Conservation (phyloP, 352 stramenopile genomes). For the Globisporangium lucens region DNA sequence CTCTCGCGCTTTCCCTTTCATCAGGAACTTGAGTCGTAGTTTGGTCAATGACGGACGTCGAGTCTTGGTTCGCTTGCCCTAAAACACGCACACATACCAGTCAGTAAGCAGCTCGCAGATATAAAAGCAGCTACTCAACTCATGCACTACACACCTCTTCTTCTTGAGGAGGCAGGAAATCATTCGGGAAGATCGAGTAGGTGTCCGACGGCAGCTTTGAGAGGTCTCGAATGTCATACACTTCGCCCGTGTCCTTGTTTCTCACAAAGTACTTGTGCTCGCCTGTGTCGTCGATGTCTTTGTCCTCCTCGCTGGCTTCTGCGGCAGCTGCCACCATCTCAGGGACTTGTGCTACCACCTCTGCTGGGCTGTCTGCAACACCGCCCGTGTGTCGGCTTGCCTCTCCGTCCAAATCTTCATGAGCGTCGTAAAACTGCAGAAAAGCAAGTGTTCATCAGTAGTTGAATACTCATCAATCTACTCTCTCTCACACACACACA, state of each 20-base stretch:
- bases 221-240: conserved; percentile 74
- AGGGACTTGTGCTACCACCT: conserved; percentile 13
- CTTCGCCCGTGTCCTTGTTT: conserved; percentile 81
- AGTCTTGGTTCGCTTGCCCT: conserved; percentile 48
- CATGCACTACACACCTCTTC: conserved; percentile 20
- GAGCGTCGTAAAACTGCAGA: conserved; percentile 67
- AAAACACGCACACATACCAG: background rate
- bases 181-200: conserved; percentile 74
- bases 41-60: conserved; percentile 62
- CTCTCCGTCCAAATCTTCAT: conserved; percentile 49
- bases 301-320: conserved; percentile 1
- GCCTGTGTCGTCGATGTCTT: conserved; percentile 8
- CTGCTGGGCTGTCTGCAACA: conserved; percentile 8
- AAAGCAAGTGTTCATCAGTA: background rate
- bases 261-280: conserved; percentile 76
- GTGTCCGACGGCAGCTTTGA: conserved; percentile 49
- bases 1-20: conserved; percentile 66
- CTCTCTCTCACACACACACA: background rate
- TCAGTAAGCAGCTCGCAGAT: background rate
- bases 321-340: background rate
- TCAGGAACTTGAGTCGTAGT: conserved; percentile 64
- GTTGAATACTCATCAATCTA: background rate
- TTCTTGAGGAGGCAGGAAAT: conserved; percentile 52
- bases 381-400: conserved; percentile 18
- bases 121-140: background rate